Evolutionary conservation across 2,329 filamentous ascomycete species (phyloP).

Genomic region (Colletotrichum salicis): DNA sequence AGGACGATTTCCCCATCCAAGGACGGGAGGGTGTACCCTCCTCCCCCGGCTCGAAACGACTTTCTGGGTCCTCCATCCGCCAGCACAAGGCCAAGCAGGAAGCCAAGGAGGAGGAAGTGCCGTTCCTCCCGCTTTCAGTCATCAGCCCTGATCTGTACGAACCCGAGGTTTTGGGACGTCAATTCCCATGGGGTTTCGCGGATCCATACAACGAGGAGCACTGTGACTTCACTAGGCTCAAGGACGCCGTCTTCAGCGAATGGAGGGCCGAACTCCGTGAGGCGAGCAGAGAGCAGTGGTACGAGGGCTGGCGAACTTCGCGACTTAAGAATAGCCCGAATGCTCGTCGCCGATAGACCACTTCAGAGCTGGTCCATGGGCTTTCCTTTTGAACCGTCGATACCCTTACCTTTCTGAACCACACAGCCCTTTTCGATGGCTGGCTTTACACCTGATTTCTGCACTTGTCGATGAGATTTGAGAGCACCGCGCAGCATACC

Average conservation of each 20-base stretch:
- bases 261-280: constrained; percentile 93
- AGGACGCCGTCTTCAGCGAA: constrained; percentile 91
- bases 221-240: constrained; percentile 91
- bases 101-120: constrained; percentile 63
- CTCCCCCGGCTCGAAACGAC: constrained; percentile 55
- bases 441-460: constrained; percentile 24
- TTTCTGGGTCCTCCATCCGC: constrained; percentile 58
- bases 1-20: constrained; percentile 54
- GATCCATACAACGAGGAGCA: constrained; percentile 91
- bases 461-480: constrained; percentile 37
- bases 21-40: constrained; percentile 42
- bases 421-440: background rate
- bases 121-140: constrained; percentile 88
- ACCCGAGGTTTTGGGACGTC: constrained; percentile 80
- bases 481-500: constrained; percentile 49
- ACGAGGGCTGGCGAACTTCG: constrained; percentile 91
- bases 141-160: constrained; percentile 95
- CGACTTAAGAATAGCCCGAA: constrained; percentile 66
- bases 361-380: constrained; percentile 3
- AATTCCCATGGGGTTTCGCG: constrained; percentile 96
- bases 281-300: constrained; percentile 91
- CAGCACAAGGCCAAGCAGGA: constrained; percentile 58
- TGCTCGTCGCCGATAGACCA: constrained; percentile 47
- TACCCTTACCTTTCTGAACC: constrained; percentile 34
- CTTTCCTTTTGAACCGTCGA: constrained; percentile 6